Evolutionary conservation across 768 basidiomycete species (phyloP).

Genomic region (Pulveroboletus frians): DNA sequence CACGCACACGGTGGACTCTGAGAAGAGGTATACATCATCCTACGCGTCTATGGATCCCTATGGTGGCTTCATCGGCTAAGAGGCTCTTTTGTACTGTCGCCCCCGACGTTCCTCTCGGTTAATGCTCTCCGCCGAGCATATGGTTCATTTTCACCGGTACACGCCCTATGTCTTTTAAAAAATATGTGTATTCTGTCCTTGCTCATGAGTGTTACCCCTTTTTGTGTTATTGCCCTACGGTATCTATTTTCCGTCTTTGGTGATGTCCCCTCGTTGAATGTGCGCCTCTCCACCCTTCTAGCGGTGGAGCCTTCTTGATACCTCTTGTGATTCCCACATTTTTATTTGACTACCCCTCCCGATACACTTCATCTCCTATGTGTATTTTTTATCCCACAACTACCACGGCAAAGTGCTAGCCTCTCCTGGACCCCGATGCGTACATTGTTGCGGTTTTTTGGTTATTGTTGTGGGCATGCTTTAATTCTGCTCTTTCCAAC

Average conservation of each 20-base stretch:
- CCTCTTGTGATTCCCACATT: constrained; percentile 12
- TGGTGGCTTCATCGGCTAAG: constrained; percentile 11
- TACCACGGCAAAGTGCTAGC: background rate
- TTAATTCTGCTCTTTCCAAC: background rate
- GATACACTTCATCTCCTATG: background rate
- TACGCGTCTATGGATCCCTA: constrained; percentile 27
- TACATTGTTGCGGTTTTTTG: background rate
- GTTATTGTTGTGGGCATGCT: background rate
- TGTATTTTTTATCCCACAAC: background rate
- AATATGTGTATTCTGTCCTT: constrained; percentile 16
- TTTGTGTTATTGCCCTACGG: background rate
- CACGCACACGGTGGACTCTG: constrained; percentile 7
- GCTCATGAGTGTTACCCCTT: constrained; percentile 4
- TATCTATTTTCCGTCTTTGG: background rate
- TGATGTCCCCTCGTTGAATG: constrained; percentile 3
- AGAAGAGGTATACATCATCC: constrained; percentile 24
- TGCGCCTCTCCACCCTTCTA: background rate
- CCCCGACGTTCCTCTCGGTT: background rate
- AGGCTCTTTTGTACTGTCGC: background rate
- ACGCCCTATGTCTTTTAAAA: background rate
- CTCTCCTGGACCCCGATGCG: background rate
- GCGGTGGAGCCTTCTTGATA: constrained; percentile 16
- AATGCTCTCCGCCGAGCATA: background rate
- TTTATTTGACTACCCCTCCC: constrained; percentile 18
- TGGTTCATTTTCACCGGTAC: background rate